phyloP scores from a whole-genome alignment of 2,329 filamentous ascomycete species.

The Colletotrichum sp. region DNA sequence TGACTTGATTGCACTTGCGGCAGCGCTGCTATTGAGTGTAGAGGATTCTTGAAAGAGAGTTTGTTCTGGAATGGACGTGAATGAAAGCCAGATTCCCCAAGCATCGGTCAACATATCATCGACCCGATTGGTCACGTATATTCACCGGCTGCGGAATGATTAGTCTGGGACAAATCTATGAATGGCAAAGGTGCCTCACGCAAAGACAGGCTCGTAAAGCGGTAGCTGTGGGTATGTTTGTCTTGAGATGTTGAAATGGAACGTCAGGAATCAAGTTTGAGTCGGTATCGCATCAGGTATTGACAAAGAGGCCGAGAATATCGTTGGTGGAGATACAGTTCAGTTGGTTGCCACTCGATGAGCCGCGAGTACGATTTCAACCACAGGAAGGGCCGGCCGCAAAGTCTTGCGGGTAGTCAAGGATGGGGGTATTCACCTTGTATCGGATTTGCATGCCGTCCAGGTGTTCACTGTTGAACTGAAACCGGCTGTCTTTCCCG shows the following conservation, averaged over 20 bases:
- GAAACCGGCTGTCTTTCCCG: not conserved
- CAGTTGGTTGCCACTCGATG: not conserved
- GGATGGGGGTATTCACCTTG: not conserved
- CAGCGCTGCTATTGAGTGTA: no score
- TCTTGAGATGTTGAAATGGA: not conserved
- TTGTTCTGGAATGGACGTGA: not conserved
- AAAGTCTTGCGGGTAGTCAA: not conserved
- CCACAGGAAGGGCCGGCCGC: not conserved
- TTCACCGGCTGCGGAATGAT: not conserved
- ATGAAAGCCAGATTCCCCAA: not conserved
- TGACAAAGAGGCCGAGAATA: not conserved
- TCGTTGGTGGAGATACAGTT: not conserved
- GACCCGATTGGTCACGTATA: not conserved
- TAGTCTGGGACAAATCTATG: no score
- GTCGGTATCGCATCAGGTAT: not conserved
- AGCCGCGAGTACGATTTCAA: not conserved
- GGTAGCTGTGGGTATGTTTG: not conserved
- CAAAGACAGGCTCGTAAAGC: not conserved
- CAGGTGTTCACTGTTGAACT: not conserved
- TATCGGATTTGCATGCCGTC: not conserved
- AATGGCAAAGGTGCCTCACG: no score
- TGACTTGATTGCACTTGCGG: no score
- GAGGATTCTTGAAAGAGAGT: not conserved
- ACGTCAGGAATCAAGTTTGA: not conserved
- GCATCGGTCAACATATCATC: not conserved